Evolutionary conservation across 192 early-diverging fungal species (phyloP).

Genomic region (Coemansia umbellata): DNA sequence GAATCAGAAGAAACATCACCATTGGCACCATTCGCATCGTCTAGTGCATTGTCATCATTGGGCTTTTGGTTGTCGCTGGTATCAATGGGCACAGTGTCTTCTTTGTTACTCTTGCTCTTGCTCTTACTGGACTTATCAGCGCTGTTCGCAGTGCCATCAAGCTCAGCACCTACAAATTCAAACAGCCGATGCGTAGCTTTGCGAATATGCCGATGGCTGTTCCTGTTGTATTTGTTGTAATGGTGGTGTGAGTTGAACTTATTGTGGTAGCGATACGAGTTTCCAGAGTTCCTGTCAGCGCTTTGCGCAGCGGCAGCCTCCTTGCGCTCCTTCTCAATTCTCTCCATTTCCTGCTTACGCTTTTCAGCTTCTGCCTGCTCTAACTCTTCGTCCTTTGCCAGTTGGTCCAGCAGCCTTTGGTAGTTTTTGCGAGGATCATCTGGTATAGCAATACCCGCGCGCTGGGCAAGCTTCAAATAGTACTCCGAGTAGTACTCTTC

Average conservation of each 20-base stretch:
- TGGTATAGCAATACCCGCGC: slow-evolving; percentile 28
- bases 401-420: slow-evolving; percentile 31
- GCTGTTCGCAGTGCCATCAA: background rate
- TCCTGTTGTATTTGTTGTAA: slow-evolving; percentile 1
- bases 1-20: no score
- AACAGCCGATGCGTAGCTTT: slow-evolving; percentile 30
- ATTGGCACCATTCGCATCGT: background rate
- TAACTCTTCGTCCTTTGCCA: slow-evolving; percentile 38
- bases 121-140: background rate
- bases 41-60: background rate
- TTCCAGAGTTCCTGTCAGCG: slow-evolving; percentile 3
- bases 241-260: slow-evolving; percentile 10
- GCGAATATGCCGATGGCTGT: slow-evolving; percentile 5
- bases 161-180: slow-evolving; percentile 31
- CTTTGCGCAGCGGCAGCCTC: slow-evolving; percentile 27
- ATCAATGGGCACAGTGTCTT: background rate
- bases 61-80: background rate
- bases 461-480: slow-evolving; percentile 20
- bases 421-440: slow-evolving; percentile 44
- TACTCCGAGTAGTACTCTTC: slow-evolving; percentile 33
- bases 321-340: slow-evolving; percentile 43
- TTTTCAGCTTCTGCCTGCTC: slow-evolving; percentile 37
- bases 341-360: slow-evolving; percentile 27
- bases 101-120: background rate
- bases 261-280: slow-evolving; percentile 10